phyloP scores from a whole-genome alignment of 2,329 filamentous ascomycete species.

The Fusarium ambrosium region DNA sequence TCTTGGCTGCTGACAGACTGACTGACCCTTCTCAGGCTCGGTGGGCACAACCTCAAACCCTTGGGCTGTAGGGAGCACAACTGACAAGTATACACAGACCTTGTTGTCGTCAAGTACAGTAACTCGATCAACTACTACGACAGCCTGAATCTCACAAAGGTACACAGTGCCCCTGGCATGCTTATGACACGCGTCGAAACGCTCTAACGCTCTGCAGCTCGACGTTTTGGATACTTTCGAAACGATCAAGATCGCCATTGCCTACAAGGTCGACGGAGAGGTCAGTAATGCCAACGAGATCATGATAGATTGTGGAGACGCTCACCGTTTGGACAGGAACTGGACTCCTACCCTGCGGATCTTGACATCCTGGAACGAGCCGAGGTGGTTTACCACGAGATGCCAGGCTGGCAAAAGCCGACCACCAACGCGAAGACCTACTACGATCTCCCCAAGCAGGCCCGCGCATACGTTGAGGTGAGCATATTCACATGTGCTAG shows the following conservation, averaged over 20 bases:
- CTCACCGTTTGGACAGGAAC: constrained; percentile 43
- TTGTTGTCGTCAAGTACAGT: constrained; percentile 77
- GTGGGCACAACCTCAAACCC: constrained; percentile 39
- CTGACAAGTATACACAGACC: constrained; percentile 58
- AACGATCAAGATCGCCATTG: constrained; percentile 80
- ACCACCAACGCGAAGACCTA: neutral
- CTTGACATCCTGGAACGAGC: constrained; percentile 68
- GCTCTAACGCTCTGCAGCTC: constrained; percentile 32
- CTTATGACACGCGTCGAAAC: constrained; percentile 9
- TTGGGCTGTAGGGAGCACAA: constrained; percentile 26
- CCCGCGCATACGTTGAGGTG: neutral
- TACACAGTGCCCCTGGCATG: constrained; percentile 10
- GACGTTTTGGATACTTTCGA: constrained; percentile 78
- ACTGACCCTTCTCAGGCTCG: constrained; percentile 46
- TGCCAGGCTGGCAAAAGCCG: neutral
- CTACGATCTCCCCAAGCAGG: neutral
- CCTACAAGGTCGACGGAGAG: constrained; percentile 67
- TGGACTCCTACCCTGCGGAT: constrained; percentile 73
- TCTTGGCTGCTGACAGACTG: constrained; percentile 36
- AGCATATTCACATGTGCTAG: neutral
- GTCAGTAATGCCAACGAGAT: constrained; percentile 31
- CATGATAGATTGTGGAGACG: constrained; percentile 32
- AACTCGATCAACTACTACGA: constrained; percentile 76
- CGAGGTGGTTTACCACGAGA: constrained; percentile 70
- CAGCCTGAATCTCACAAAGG: constrained; percentile 69